Evolutionary conservation across 2,329 filamentous ascomycete species (phyloP).

Genomic region (Neonectria punicea): DNA sequence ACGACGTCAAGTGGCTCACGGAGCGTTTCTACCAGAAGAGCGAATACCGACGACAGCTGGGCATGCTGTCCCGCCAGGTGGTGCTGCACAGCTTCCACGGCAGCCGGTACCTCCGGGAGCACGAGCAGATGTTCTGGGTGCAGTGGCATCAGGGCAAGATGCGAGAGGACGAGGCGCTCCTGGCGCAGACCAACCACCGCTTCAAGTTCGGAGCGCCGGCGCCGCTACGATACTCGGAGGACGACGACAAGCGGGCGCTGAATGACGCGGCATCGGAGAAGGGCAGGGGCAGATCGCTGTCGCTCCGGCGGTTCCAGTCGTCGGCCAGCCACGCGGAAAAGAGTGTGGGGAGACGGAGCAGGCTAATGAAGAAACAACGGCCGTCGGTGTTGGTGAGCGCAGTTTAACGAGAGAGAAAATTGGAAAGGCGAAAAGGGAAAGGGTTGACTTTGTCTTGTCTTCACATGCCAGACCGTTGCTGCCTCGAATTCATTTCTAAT

Average conservation of each 20-base stretch:
- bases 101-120: constrained; percentile 31
- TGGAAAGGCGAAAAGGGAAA: constrained; percentile 2
- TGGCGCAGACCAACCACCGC: constrained; percentile 5
- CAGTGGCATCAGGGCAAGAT: constrained; percentile 31
- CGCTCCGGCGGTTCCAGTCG: neutral
- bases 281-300: constrained; percentile 1
- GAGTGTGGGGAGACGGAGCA: constrained; percentile 11
- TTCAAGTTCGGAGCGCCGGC: constrained; percentile 26
- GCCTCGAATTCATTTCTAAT: neutral
- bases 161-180: constrained; percentile 13
- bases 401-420: constrained; percentile 5
- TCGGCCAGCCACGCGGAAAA: constrained; percentile 7
- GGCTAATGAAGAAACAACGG: constrained; percentile 13
- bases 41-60: constrained; percentile 26
- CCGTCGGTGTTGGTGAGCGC: constrained; percentile 4
- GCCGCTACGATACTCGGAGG: constrained; percentile 27
- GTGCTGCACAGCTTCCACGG: constrained; percentile 35
- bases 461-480: neutral
- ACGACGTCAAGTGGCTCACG: constrained; percentile 28
- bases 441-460: neutral
- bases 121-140: constrained; percentile 38
- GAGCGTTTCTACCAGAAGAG: constrained; percentile 28
- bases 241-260: constrained; percentile 2
- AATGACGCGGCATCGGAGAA: constrained; percentile 5
- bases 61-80: constrained; percentile 28